These are phyloP conservation scores for Colletotrichum tofieldiae DNA, from an alignment of 2,329 filamentous ascomycete species.

Conservation along the genomic window DNA sequence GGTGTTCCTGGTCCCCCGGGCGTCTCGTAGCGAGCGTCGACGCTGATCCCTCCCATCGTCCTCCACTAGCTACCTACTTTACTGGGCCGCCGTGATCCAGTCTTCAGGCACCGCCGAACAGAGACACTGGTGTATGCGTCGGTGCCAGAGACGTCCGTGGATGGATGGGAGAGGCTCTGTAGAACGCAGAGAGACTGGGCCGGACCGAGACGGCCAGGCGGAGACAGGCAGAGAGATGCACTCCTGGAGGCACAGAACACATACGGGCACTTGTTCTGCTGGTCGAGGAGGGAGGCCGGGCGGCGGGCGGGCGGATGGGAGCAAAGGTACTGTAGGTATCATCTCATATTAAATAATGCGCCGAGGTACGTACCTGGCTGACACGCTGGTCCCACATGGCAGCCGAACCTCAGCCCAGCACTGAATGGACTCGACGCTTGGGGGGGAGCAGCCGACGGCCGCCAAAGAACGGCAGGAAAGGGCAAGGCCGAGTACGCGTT, in stretches of 20 bases:
- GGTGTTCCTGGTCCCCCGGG: slow-evolving; percentile 10
- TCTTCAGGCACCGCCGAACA: neutral
- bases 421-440: neutral
- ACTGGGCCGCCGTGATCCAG: too few relatives aligned
- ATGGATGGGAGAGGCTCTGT: too few relatives aligned
- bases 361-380: slow-evolving; percentile 4
- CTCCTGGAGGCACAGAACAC: neutral
- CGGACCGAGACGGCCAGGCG: too few relatives aligned
- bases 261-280: neutral
- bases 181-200: too few relatives aligned
- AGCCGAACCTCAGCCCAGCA: neutral
- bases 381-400: slow-evolving; percentile 1
- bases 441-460: neutral
- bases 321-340: neutral
- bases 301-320: neutral
- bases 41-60: too few relatives aligned
- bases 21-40: too few relatives aligned
- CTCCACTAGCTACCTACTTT: too few relatives aligned
- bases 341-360: slow-evolving; percentile 1
- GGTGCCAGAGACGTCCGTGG: neutral
- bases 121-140: neutral
- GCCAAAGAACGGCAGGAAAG: neutral
- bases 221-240: neutral
- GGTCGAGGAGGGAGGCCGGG: neutral
- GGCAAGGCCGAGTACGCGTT: neutral